Conservation (phyloP, 176 grass and related monocot species). For the Tuctoria greenei region DNA sequence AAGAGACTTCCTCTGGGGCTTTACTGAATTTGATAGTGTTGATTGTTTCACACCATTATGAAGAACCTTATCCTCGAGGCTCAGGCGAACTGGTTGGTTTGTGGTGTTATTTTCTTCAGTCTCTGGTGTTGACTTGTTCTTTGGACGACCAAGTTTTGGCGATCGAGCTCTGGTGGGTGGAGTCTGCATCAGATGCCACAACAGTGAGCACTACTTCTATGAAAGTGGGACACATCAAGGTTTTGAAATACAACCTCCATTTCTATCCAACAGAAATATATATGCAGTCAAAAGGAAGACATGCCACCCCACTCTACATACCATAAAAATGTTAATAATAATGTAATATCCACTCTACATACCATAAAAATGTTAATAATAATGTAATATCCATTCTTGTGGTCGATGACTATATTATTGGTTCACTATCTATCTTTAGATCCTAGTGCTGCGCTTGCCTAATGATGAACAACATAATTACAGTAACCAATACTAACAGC, state of each 20-base stretch:
- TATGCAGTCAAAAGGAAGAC: background rate
- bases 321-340: background rate
- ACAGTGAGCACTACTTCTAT: background rate
- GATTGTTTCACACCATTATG: conserved; percentile 48
- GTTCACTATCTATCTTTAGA: background rate
- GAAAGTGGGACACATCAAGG: background rate
- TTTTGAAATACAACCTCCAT: conserved; percentile 7
- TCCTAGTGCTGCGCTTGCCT: no score
- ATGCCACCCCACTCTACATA: background rate
- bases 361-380: background rate
- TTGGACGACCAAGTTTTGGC: conserved; percentile 61
- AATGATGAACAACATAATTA: no score
- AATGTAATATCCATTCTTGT: conserved; percentile 10
- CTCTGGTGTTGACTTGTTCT: conserved; percentile 44
- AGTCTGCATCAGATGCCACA: conserved; percentile 34
- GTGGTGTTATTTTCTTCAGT: conserved; percentile 35
- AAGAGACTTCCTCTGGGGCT: conserved; percentile 55
- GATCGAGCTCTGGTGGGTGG: conserved; percentile 62
- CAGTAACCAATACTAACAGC: no score
- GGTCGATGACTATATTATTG: background rate
- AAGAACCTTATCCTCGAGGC: conserved; percentile 46
- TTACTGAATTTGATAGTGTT: conserved; percentile 21
- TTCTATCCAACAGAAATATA: background rate
- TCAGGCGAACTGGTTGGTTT: conserved; percentile 25
- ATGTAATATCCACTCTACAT: no score